These are phyloP conservation scores for Tothia fuscella DNA, from an alignment of 2,329 filamentous ascomycete genomes.

Conservation along the genomic window DNA sequence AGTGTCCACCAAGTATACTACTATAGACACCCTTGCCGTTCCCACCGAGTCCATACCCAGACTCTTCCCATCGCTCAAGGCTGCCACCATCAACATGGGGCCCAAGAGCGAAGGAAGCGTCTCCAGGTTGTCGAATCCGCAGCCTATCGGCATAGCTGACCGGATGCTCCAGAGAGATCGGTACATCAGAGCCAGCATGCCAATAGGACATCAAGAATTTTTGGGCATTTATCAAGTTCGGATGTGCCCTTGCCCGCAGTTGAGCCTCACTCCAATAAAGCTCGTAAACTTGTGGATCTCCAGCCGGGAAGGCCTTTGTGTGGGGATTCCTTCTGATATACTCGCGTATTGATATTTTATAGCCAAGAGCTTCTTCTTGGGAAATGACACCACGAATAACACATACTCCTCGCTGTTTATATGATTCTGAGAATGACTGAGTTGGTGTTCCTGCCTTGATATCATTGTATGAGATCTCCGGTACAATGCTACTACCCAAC, in stretches of 20 bases:
- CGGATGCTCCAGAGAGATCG: conserved; percentile 33
- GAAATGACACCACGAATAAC: conserved; percentile 34
- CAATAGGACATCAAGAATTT: conserved; percentile 38
- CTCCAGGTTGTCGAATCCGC: conserved; percentile 43
- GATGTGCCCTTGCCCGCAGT: conserved; percentile 34
- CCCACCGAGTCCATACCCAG: conserved; percentile 43
- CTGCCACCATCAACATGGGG: conserved; percentile 45
- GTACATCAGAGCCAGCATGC: conserved; percentile 16
- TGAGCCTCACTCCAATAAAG: conserved; percentile 39
- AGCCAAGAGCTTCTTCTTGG: conserved; percentile 30
- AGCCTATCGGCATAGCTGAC: conserved; percentile 37
- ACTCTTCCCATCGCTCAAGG: conserved; percentile 41
- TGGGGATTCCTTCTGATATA: conserved; percentile 37
- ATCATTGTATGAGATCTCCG: conserved; percentile 36
- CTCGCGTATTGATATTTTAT: conserved; percentile 32
- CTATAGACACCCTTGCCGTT: conserved; percentile 49
- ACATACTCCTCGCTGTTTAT: conserved; percentile 44
- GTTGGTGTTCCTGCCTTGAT: conserved; percentile 32
- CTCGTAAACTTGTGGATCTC: conserved; percentile 39
- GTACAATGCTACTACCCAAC: conserved; percentile 30
- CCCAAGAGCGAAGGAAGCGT: conserved; percentile 40
- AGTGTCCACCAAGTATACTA: conserved; percentile 57
- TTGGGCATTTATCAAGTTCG: conserved; percentile 34
- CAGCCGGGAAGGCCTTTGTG: conserved; percentile 33
- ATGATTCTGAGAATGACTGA: conserved; percentile 43